These are phyloP conservation scores for Fusarium chaquense DNA, from an alignment of 2,329 filamentous ascomycete species.

Conservation along the genomic window DNA sequence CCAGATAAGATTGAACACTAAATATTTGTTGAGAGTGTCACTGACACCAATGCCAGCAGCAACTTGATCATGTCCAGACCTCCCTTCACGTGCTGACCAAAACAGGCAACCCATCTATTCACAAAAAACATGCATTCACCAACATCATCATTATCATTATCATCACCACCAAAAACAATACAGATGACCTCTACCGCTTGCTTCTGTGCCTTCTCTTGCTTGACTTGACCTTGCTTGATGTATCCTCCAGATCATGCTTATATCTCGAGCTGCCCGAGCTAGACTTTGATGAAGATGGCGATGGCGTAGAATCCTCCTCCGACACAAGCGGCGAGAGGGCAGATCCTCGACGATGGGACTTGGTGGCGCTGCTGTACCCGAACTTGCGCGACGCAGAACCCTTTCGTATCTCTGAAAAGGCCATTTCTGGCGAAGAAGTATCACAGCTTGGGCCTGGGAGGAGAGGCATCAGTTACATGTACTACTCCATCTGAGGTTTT, in stretches of 20 bases:
- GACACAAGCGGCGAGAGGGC: slow-evolving; percentile 43
- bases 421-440: slow-evolving; percentile 52
- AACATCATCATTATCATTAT: slow-evolving; percentile 1
- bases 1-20: neutral
- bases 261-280: slow-evolving; percentile 44
- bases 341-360: slow-evolving; percentile 49
- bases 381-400: slow-evolving; percentile 54
- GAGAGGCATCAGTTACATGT: neutral
- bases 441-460: slow-evolving; percentile 50
- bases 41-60: neutral
- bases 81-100: neutral
- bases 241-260: slow-evolving; percentile 49
- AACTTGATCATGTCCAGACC: neutral
- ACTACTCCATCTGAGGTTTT: neutral
- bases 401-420: slow-evolving; percentile 54
- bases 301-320: slow-evolving; percentile 29
- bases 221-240: slow-evolving; percentile 46
- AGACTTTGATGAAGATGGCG: slow-evolving; percentile 41
- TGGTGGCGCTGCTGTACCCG: slow-evolving; percentile 49
- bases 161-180: neutral
- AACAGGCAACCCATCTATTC: neutral
- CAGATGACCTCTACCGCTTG: slow-evolving; percentile 25
- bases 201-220: slow-evolving; percentile 48
- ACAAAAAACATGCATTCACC: neutral
- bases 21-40: neutral